Conservation (phyloP, 768 basidiomycete genomes). For the Pulveroboletus sp. region DNA sequence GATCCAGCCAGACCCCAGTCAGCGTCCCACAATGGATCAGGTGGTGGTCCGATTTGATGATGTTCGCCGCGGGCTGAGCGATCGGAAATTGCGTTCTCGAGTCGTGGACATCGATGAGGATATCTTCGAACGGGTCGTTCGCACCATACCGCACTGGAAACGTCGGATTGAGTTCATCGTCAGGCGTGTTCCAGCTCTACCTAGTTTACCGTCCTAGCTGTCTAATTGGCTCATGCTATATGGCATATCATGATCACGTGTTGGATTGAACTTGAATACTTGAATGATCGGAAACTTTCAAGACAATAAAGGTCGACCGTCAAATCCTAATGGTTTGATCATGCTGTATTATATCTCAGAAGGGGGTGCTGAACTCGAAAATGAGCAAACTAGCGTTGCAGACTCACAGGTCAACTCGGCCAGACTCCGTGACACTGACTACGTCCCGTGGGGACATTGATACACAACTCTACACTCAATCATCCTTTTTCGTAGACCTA, state of each 20-base stretch:
- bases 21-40: constrained; percentile 38
- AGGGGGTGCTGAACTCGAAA: too few relatives aligned
- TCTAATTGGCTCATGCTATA: too few relatives aligned
- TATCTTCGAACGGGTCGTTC: constrained; percentile 8
- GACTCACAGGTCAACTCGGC: too few relatives aligned
- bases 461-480: constrained; percentile 12
- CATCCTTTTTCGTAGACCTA: constrained; percentile 25
- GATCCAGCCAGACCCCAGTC: constrained; percentile 32
- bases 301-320: too few relatives aligned
- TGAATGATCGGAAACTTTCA: too few relatives aligned
- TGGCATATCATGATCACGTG: too few relatives aligned
- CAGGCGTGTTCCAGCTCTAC: constrained; percentile 15
- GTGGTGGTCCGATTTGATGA: constrained; percentile 24
- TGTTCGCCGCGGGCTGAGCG: constrained; percentile 1
- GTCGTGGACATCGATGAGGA: constrained; percentile 15
- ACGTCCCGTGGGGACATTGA: neutral
- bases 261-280: too few relatives aligned
- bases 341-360: too few relatives aligned
- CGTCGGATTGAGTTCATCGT: constrained; percentile 17
- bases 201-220: neutral
- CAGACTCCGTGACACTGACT: too few relatives aligned
- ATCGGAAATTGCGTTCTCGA: constrained; percentile 27
- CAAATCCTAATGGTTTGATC: too few relatives aligned
- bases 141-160: constrained; percentile 22
- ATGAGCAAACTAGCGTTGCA: too few relatives aligned